Evolutionary conservation across 176 grass and related monocot species (phyloP).

Genomic region (Tuctoria greenei): DNA sequence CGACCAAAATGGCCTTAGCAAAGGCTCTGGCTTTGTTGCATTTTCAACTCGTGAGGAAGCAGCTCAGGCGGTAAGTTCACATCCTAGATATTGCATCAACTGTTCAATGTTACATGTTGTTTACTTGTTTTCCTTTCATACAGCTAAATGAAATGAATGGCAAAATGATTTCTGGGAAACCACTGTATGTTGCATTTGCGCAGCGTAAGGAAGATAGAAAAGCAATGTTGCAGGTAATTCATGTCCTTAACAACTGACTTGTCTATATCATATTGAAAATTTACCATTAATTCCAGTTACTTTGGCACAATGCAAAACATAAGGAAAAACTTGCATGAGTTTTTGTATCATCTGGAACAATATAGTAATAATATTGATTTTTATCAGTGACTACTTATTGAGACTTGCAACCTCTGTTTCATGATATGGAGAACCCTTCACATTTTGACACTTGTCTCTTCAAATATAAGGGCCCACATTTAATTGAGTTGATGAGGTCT

Average conservation of each 20-base stretch:
- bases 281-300: not conserved
- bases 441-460: not conserved
- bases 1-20: constrained; percentile 81
- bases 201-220: constrained; percentile 95
- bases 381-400: not conserved
- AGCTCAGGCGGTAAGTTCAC: constrained; percentile 71
- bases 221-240: constrained; percentile 76
- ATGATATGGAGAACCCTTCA: not conserved
- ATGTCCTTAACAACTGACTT: not conserved
- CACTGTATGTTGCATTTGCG: constrained; percentile 90
- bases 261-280: not conserved
- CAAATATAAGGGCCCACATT: not conserved
- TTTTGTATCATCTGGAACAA: not conserved
- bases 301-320: not conserved
- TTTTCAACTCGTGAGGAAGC: constrained; percentile 82
- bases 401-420: not conserved
- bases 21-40: constrained; percentile 87
- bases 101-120: not conserved
- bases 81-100: not conserved
- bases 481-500: not conserved
- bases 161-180: constrained; percentile 88
- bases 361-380: not conserved
- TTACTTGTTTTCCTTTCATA: constrained; percentile 27
- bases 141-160: constrained; percentile 94
- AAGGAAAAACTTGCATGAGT: not conserved